Percentiles rank a stretch among this genome's conserved stretches.
Evolutionary conservation across 2,329 filamentous ascomycete species (phyloP).

Genomic region (Aspergillus sp.): DNA sequence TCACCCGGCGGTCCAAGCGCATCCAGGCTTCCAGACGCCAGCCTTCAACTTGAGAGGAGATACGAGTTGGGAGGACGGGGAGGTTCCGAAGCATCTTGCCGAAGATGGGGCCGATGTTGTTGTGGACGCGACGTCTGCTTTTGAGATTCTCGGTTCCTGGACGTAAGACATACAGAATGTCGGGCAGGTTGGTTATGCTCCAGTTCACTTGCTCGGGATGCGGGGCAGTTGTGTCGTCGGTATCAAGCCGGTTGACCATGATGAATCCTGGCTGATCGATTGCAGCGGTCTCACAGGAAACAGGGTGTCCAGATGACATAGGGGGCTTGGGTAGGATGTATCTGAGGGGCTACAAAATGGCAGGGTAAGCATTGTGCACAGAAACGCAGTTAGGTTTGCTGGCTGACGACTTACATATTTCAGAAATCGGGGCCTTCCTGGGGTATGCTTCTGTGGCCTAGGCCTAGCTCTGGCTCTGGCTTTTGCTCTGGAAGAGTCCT

Average conservation of each 20-base stretch:
- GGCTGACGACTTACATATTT: not conserved
- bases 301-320: not conserved
- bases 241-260: not conserved
- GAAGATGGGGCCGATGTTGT: constrained; percentile 13
- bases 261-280: not conserved
- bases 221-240: constrained; percentile 10
- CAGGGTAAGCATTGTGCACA: not conserved
- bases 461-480: not conserved
- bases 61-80: constrained; percentile 14
- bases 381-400: not conserved
- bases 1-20: constrained; percentile 24
- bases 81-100: constrained; percentile 14
- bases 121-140: constrained; percentile 1
- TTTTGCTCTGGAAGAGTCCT: not conserved
- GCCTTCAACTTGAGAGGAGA: constrained; percentile 22
- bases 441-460: not conserved
- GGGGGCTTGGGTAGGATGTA: not conserved
- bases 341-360: not conserved
- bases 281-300: not conserved
- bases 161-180: constrained; percentile 25
- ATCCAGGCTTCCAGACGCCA: constrained; percentile 29
- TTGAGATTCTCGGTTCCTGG: constrained; percentile 8
- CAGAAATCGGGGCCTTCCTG: not conserved
- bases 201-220: constrained; percentile 20
- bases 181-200: constrained; percentile 25